Base-by-base conservation (phyloP, 2,329 filamentous ascomycete species). In the Tolypocladium endophyticum region DNA sequence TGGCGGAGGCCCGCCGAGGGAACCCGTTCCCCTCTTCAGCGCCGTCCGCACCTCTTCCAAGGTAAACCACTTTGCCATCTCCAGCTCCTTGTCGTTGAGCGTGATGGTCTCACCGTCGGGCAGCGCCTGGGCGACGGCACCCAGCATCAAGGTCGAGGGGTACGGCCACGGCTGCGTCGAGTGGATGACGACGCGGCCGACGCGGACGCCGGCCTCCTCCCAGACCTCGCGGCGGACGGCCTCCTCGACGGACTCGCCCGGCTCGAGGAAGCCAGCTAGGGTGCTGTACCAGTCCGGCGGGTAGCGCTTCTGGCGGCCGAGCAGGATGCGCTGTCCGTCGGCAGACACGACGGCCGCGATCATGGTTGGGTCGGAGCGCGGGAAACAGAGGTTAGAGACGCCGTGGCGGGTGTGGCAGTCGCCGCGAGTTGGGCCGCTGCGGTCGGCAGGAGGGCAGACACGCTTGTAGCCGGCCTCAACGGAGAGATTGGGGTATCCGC, bases 281-380 rank as follows among this genome's bases (percentile, higher is more conserved):
- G 92, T 95, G 67, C 86, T 90, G 79, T 93, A 97, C 90, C 89
- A 96, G 72, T 89, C 72, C 1, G 83, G 79, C 1, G 94, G 94
- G 82, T 87, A 99, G 58, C 90, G 83, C 74, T 89, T 89, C 69
- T 90, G 86, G 18, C 94, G 87, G 43, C 94, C 94, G 0, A 99
- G 87, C 9, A 99, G 83, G 45, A 96, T 76, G 62, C 85, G 84
- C 64, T 87, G 82, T 56, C 88, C 88, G 66, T 95, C 90, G 57
- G 87, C 80, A 58, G 89, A 95, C 38, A 97, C 84, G 14, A 97
- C 87, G 0, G 92, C 93, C 76, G 95, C 92, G 75, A 99, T 99
- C 72, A 97, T 92, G 35, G 91, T 96, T 1, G 92, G 92, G 68
- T 97, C 92, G 2, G 93, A 97, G 57, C 92, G 85, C 3, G 93